phyloP scores from a whole-genome alignment of 164 flowering plant species.

The Sextonia rubra region DNA sequence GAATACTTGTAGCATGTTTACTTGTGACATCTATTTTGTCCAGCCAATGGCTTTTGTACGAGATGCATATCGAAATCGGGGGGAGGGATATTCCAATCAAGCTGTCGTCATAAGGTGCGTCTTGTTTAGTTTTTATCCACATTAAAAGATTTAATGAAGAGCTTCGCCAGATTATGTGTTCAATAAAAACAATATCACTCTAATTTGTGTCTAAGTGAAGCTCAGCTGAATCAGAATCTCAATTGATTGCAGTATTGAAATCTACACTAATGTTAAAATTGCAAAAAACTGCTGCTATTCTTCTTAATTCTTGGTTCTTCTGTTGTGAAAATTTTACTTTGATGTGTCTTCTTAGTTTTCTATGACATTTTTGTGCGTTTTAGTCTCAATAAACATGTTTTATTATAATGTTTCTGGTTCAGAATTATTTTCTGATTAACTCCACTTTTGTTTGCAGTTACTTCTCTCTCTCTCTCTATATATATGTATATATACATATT shows the following conservation, averaged over 20 bases:
- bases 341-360: too few species aligned
- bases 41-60: constrained; percentile 77
- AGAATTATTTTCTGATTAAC: too few species aligned
- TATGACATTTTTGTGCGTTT: background rate
- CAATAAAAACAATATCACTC: too few species aligned
- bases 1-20: background rate
- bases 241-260: background rate
- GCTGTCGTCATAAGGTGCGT: constrained; percentile 84
- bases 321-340: too few species aligned
- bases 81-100: constrained; percentile 81
- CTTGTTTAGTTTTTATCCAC: background rate
- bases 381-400: background rate
- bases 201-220: background rate
- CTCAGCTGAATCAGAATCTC: background rate
- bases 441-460: too few species aligned
- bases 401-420: too few species aligned
- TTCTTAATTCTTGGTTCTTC: too few species aligned
- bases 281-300: too few species aligned
- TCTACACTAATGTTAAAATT: background rate
- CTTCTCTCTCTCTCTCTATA: too few species aligned
- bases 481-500: too few species aligned
- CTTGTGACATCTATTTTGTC: background rate
- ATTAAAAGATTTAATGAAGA: too few species aligned
- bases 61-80: constrained; percentile 55
- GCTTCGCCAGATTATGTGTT: too few species aligned